Conservation (phyloP, 768 basidiomycete species). For the Suillus luteus region DNA sequence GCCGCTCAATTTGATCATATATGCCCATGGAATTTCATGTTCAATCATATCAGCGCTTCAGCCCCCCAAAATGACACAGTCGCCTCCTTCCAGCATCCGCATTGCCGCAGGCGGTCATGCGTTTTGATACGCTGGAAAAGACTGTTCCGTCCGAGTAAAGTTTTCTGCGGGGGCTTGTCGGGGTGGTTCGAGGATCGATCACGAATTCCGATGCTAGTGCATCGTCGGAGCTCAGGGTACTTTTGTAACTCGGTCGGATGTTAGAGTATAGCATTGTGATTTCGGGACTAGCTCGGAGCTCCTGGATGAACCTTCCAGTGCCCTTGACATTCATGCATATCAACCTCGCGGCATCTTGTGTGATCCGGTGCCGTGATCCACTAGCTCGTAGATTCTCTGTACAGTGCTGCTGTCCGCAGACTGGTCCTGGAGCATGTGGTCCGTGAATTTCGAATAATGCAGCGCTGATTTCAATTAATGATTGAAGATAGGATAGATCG, state of each 20-base stretch:
- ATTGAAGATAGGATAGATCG: background rate
- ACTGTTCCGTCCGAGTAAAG: background rate
- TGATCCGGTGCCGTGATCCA: background rate
- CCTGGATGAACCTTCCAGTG: background rate
- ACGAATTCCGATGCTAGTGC: background rate
- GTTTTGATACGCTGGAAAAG: background rate
- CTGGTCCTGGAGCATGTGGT: background rate
- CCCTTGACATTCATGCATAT: background rate
- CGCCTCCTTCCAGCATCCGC: background rate
- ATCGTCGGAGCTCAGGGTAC: background rate
- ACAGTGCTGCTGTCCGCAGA: background rate
- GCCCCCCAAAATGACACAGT: background rate
- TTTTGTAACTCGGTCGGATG: background rate
- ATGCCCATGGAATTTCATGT: background rate
- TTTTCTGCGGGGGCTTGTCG: background rate
- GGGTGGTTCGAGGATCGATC: background rate
- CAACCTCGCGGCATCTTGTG: background rate
- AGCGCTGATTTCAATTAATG: background rate
- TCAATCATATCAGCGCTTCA: background rate
- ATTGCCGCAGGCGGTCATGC: too few relatives aligned
- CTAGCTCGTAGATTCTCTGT: background rate
- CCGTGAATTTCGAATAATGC: background rate
- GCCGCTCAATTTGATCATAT: background rate
- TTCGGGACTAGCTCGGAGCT: too few relatives aligned
- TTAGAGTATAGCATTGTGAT: background rate